Base-by-base conservation (phyloP, 208 protist species). In the Paratrypanosoma confusum region DNA sequence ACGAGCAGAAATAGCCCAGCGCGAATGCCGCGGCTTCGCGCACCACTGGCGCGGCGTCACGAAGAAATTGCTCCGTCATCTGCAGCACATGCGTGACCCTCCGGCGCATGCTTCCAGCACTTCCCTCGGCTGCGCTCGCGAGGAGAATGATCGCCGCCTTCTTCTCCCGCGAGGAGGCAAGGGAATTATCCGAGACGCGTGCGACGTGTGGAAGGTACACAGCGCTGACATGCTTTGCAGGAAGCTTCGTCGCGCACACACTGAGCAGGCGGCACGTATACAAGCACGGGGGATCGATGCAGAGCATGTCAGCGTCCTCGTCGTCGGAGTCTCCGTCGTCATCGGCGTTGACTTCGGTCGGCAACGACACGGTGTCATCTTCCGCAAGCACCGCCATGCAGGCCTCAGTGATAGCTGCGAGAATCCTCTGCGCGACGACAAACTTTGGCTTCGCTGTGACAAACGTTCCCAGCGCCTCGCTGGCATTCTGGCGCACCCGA, bases 101-200 rank as follows among this genome's bases (percentile, higher is more conserved):
- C 18, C 75, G 73, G 29, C 80, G 75, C 36, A 93, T 49, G 46
- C 71, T 85, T 28, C 65, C 68, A 0, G 72, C 23, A 55, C 75
- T 71, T 22, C 76, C 68, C 53, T 85, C 73, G 16, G 68, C 72
- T 14, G 88, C 32, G 36, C 62, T 74, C 0, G 77, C 71, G 31
- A 93, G 56, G 7, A 75, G 76, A 28, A 93, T 35, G 42, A 90
- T 75, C 36, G 71, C 55, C 5, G 84, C 73, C 62, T 92, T 92
- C 22, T 71, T 59, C 24, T 56, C 62, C 26, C 64, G 60, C 24
- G 71, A 59, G 25, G 46, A 42, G 3, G 46, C 45, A 41, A 2
- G 41, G 52, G 27, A 7, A 1, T 48, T 57, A 34, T 86, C 64
- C n/a, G 61, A 51, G 7, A 84, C 60, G 13, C 39, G 40, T 14